These are phyloP conservation scores for Zanthoxylum bungeanum DNA, from an alignment of 345 rosid species.

Conservation along the genomic window DNA sequence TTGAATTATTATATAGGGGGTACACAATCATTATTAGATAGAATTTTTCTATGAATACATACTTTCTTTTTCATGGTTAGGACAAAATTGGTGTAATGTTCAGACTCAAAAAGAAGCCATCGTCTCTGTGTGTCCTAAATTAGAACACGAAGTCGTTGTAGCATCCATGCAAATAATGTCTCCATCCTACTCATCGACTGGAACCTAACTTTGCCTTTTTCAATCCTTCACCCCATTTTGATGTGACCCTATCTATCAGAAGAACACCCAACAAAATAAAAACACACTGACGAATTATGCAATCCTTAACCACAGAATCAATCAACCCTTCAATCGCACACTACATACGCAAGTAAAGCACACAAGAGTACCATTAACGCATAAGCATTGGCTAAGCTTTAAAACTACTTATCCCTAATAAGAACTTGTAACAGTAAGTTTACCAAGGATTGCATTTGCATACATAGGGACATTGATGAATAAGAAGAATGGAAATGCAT, in stretches of 20 bases:
- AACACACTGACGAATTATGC: not conserved
- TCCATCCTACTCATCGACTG: not conserved
- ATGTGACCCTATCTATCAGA: no score
- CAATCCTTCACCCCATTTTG: no score
- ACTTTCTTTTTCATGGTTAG: not conserved
- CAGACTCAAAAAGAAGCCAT: not conserved
- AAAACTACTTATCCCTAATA: not conserved
- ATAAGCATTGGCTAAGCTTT: no score
- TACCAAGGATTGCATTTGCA: not conserved
- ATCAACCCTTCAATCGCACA: not conserved
- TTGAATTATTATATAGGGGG: no score
- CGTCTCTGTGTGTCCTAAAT: constrained; percentile 33
- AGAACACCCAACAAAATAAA: not conserved
- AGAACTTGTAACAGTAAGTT: no score
- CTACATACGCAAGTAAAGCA: not conserved
- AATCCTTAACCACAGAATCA: not conserved
- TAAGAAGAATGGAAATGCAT: no score
- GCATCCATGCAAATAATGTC: constrained; percentile 36
- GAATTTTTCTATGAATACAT: no score
- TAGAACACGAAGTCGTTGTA: constrained; percentile 42
- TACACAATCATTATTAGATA: no score
- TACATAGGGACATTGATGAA: no score
- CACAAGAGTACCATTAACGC: not conserved
- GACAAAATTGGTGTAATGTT: not conserved
- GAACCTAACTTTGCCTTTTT: not conserved